Base-by-base conservation (phyloP, 495 filamentous ascomycete species). In the Penicillium salamii region DNA sequence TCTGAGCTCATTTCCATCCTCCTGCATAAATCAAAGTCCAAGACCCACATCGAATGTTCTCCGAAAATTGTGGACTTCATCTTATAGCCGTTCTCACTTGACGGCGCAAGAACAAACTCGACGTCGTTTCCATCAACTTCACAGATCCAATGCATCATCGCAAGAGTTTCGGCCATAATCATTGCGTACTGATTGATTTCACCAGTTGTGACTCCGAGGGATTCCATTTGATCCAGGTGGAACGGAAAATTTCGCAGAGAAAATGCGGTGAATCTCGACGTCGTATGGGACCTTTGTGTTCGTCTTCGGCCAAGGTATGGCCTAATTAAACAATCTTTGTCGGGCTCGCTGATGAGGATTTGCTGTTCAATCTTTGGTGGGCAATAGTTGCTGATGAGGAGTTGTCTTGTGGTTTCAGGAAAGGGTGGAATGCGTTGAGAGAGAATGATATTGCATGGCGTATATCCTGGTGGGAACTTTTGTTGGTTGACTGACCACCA, bases 221-320 rank as follows among this genome's bases (percentile, higher is more conserved):
- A 50, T 42, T 73, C 69, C 49, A 79, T 69, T 44, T 80, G 72
- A 44, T 79, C 68, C 2, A 72, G 32, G 50, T 79, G 73, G 0
- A 81, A 66, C 0, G 71, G 76, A 46, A 59, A 77, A 52, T 80
- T 79, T 3, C 70, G 63, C 11, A 80, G 54, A 17, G 56, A 70
- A 46, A 78, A 72, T 7, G 9, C 42, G 2, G 17, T 38, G 28
- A 59, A 62, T 40, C 23, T 11, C 18, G 43, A 49, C 14, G 47
- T 26, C 20, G 32, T 35, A n/a, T 41, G 11, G 15, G 5, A 21
- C 19, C 19, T 34, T 29, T 23, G 15, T 15, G 35, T 48, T 17
- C 57, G 57, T 37, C 65, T 59, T 34, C 73, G 59, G 35, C 78
- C 74, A 0, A 78, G 57, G 39, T 78, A 79, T 0, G 68, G 69